Evolutionary conservation across 2,329 filamentous ascomycete species (phyloP), one percentile per base, ranked within the genome.

Genomic region (Pseudocercospora vitis): DNA sequence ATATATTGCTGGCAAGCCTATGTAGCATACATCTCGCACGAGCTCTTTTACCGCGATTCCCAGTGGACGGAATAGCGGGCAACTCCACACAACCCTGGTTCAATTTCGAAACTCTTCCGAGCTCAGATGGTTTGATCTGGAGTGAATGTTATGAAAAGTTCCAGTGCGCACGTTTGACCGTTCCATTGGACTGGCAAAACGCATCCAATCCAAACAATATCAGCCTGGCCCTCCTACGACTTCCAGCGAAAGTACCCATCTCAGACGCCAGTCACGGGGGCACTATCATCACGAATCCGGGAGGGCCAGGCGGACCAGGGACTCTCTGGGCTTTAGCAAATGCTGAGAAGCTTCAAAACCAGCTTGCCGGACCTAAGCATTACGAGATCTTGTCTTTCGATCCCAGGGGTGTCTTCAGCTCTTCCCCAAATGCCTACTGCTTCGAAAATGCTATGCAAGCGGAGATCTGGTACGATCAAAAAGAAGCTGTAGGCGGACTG

Each of bases 371-470:
- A 7, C 52, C 57, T 4, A 72, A 66, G 46, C 71, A 72, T 52
- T 76, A 69, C 52, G 74, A 77, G 50, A 66, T 77, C 23, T 65
- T 77, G 18, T 70, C 71, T 9, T 78, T 76, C 42, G 75, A 78
- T 56, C 75, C 75, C 4, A 66, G 75, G 14, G 74, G 73, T 8
- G 68, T 76, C 23, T 72, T 70, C 24, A 60, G 63, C 46, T 70
- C 68, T 4, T 62, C 67, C 33, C 72, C 72, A 1, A 52, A 55
- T n/a, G 68, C 67, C 4, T 57, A 56, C 12, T 74, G 72, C 56
- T 68, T 72, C 55, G 61, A 65, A 12, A 52, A 51, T 33, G 50
- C 56, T 3, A 49, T 58, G 18, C 48, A 61, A 26, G 73, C 26
- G 54, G 71, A 58, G 61, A 68, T 53, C 45, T 58, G 39, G 64